Conservation (phyloP, 345 rosid genomes). For the Turnera subulata region DNA sequence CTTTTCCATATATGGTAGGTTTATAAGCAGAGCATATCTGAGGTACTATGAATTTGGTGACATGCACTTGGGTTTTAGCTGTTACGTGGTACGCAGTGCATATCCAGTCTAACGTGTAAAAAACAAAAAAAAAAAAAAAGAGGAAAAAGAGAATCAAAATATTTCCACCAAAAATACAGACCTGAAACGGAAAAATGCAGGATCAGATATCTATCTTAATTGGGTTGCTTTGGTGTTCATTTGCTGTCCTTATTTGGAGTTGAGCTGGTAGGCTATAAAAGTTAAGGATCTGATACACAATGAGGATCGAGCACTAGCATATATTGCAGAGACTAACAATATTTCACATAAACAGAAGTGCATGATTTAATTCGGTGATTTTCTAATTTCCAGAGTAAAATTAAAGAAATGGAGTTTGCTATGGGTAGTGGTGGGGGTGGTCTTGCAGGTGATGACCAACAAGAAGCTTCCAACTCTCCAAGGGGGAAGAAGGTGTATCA, state of each 20-base stretch:
- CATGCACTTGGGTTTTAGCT: not conserved
- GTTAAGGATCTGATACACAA: not conserved
- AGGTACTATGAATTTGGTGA: not conserved
- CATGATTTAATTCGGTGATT: not conserved
- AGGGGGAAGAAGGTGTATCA: slow-evolving; percentile 30
- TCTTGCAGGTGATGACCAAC: slow-evolving; percentile 40
- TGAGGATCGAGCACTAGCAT: not conserved
- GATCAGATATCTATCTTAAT: slow-evolving; percentile 12
- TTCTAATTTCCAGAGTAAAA: not conserved
- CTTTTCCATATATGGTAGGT: slow-evolving; percentile 8
- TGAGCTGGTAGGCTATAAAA: not conserved
- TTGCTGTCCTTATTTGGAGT: slow-evolving; percentile 11
- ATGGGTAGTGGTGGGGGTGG: slow-evolving; percentile 26
- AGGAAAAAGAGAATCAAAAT: not conserved
- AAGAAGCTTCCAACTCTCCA: slow-evolving; percentile 7
- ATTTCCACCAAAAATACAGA: not conserved
- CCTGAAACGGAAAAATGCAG: slow-evolving; percentile 1
- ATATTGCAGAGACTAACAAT: not conserved
- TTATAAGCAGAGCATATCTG: slow-evolving; percentile 7
- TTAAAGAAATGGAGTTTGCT: slow-evolving; percentile 16
- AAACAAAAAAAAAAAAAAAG: not conserved
- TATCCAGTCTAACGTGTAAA: not conserved
- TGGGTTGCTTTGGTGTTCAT: slow-evolving; percentile 16
- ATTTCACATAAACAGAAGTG: not conserved
- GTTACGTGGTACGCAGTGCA: slow-evolving; percentile 6